phyloP scores from a whole-genome alignment of 345 rosid genomes.

The Raphanus sativus region DNA sequence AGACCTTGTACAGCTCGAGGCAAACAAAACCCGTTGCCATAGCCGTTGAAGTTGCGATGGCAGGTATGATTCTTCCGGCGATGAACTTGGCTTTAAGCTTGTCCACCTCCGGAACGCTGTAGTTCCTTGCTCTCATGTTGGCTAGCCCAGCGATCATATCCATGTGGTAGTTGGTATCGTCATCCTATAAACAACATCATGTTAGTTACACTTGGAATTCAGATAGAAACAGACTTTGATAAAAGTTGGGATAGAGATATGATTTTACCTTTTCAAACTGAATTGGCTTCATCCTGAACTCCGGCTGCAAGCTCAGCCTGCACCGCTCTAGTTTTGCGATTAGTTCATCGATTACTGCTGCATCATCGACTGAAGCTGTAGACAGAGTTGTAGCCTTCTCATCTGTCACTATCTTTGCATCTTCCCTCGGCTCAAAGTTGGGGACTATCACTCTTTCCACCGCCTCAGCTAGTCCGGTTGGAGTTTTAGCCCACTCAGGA shows the following conservation, averaged over 20 bases:
- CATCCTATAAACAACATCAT: conserved; percentile 62
- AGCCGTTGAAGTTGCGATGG: conserved; percentile 95
- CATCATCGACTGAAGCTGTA: conserved; percentile 82
- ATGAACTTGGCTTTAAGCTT: conserved; percentile 97
- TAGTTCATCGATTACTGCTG: conserved; percentile 66
- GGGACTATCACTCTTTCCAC: conserved; percentile 78
- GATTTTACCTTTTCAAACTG: conserved; percentile 91
- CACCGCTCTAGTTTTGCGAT: conserved; percentile 64
- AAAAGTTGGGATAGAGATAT: neutral
- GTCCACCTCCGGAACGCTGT: conserved; percentile 92
- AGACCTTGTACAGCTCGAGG: conserved; percentile 92
- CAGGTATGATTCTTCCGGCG: conserved; percentile 99
- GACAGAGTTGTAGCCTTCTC: conserved; percentile 86
- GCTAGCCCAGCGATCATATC: conserved; percentile 96
- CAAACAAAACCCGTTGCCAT: conserved; percentile 98
- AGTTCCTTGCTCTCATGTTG: conserved; percentile 99
- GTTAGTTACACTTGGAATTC: neutral
- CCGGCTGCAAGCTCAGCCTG: conserved; percentile 53
- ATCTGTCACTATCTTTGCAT: conserved; percentile 81
- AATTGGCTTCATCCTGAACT: conserved; percentile 83
- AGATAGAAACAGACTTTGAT: neutral
- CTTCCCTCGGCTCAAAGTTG: conserved; percentile 81
- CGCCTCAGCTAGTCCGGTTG: conserved; percentile 63
- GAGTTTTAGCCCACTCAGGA: conserved; percentile 80
- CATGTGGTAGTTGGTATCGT: conserved; percentile 97